Conservation (phyloP, 2,329 filamentous ascomycete genomes). For the Cladosporium sp. region DNA sequence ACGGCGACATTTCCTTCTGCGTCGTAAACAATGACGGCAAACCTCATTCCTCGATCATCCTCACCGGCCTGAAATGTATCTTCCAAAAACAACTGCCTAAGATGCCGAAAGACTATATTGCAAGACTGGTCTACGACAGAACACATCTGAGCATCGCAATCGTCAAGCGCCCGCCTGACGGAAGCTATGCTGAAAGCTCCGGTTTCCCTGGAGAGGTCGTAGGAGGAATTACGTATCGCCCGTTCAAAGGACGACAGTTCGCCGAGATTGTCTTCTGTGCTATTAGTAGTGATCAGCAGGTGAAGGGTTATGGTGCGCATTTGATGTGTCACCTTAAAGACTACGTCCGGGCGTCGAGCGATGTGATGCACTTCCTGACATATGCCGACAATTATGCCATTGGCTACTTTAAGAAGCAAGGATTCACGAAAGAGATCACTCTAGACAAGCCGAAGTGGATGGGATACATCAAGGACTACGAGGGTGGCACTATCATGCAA, state of each 20-base stretch:
- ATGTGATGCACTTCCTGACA: constrained; percentile 97
- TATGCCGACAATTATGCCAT: constrained; percentile 99
- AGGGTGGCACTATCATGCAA: constrained; percentile 98
- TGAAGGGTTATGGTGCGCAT: constrained; percentile 97
- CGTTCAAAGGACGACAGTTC: constrained; percentile 87
- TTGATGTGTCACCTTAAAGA: constrained; percentile 97
- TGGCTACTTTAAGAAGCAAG: constrained; percentile 98
- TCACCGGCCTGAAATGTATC: constrained; percentile 94
- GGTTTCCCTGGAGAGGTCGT: constrained; percentile 32
- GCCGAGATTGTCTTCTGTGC: constrained; percentile 99
- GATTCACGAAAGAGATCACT: constrained; percentile 97
- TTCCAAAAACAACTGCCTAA: constrained; percentile 98
- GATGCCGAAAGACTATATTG: constrained; percentile 99
- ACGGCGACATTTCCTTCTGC: constrained; percentile 91
- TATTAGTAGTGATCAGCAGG: constrained; percentile 95
- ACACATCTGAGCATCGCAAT: constrained; percentile 96
- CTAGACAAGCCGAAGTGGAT: constrained; percentile 90
- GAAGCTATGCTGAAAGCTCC: constrained; percentile 26
- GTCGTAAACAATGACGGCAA: constrained; percentile 96
- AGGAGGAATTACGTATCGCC: constrained; percentile 92
- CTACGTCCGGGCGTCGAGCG: constrained; percentile 94
- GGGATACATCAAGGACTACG: constrained; percentile 99
- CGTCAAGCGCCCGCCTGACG: constrained; percentile 78
- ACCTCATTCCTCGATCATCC: constrained; percentile 83
- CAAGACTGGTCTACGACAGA: constrained; percentile 92